A percentile compares a stretch with the other conserved stretches of the same genome.
Evolutionary conservation across 495 filamentous ascomycete species (phyloP).

Genomic region (Extremus antarcticus): DNA sequence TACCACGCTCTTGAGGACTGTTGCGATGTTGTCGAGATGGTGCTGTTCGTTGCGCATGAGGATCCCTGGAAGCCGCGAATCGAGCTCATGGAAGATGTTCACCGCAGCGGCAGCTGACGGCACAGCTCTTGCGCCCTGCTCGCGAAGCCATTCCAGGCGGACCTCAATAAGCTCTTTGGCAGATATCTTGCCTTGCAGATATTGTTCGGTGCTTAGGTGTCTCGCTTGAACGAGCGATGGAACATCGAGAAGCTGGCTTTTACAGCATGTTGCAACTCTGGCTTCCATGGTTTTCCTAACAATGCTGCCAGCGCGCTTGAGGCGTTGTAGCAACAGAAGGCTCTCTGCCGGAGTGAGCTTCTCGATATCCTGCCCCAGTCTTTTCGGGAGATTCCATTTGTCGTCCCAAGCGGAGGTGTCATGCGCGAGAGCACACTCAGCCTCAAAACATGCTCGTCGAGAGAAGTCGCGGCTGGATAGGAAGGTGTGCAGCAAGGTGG

Average conservation of each 20-base stretch:
- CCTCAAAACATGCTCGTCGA: constrained; percentile 42
- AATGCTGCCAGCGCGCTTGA: constrained; percentile 19
- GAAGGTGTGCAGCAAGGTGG: constrained; percentile 47
- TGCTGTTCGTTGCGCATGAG: constrained; percentile 34
- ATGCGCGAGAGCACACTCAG: constrained; percentile 37
- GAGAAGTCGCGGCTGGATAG: constrained; percentile 40
- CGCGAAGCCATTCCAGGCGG: no score
- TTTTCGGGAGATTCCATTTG: constrained; percentile 33
- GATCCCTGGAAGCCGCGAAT: constrained; percentile 32
- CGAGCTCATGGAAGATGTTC: constrained; percentile 38
- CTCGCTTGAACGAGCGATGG: constrained; percentile 42
- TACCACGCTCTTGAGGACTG: constrained; percentile 30
- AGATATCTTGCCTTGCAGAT: constrained; percentile 38
- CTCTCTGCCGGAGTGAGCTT: constrained; percentile 43
- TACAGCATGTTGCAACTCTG: constrained; percentile 35
- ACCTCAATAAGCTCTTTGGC: constrained; percentile 29
- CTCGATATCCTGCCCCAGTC: constrained; percentile 44
- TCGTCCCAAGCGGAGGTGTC: constrained; percentile 30
- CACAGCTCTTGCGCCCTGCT: no score
- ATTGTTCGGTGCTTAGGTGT: constrained; percentile 38
- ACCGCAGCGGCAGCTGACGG: constrained; percentile 34
- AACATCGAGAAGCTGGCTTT: constrained; percentile 39
- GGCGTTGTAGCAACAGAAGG: constrained; percentile 40
- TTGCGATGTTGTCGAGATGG: constrained; percentile 35
- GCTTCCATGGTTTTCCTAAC: not conserved